These are phyloP conservation scores for Cutaneotrichosporon sp. DNA, from an alignment of 1,284 basidiomycete species.

Conservation along the genomic window DNA sequence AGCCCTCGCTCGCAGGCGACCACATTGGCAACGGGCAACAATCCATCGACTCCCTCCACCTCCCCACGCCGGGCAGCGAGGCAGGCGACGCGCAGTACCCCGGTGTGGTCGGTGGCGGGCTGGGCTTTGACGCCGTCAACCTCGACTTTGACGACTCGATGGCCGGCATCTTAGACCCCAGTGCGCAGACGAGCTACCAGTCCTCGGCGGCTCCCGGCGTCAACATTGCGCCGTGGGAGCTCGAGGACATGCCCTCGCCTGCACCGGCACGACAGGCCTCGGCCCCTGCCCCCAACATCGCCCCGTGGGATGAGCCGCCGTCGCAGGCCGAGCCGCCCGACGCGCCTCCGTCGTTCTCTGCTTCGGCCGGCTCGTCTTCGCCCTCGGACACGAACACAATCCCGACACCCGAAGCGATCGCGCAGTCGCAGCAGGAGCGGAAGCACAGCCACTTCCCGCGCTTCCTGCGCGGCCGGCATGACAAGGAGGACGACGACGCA, in stretches of 20 bases:
- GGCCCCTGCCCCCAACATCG: constrained; percentile 38
- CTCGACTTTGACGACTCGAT: constrained; percentile 31
- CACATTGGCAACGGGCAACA: background rate
- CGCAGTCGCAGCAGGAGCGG: background rate
- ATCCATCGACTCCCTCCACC: constrained; percentile 1
- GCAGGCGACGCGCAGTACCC: constrained; percentile 22
- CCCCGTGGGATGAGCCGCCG: constrained; percentile 45
- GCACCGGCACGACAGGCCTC: background rate
- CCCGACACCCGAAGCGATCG: background rate
- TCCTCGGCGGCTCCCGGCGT: constrained; percentile 17
- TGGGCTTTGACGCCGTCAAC: constrained; percentile 34
- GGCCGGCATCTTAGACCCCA: constrained; percentile 45
- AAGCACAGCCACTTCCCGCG: constrained; percentile 10
- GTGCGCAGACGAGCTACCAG: constrained; percentile 17
- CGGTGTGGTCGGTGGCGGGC: constrained; percentile 30
- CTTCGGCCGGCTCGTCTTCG: background rate
- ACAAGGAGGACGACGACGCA: constrained; percentile 1
- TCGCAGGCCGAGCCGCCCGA: background rate
- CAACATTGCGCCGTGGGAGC: constrained; percentile 51
- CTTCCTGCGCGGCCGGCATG: constrained; percentile 4
- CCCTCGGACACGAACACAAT: background rate
- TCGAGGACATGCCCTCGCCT: constrained; percentile 32
- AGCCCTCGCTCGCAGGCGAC: constrained; percentile 5
- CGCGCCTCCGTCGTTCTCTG: background rate
- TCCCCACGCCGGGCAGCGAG: background rate